Evolutionary conservation across 1,284 basidiomycete genomes (phyloP), one percentile per base, ranked within the genome.

Genomic region (Xerocomus nothofagi): DNA sequence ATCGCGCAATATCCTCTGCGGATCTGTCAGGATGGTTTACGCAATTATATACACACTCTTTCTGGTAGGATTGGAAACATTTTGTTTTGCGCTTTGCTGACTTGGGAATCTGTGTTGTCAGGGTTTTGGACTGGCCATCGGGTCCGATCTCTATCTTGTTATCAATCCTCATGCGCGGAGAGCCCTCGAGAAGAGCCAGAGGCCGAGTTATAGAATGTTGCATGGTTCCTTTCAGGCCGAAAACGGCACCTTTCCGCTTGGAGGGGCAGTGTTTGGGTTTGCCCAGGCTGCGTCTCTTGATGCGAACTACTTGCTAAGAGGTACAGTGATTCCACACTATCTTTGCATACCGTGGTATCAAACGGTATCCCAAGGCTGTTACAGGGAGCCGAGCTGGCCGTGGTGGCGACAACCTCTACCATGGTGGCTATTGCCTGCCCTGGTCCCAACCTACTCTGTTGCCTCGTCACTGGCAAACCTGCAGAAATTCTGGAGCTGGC

Each of bases 41-140:
- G 90, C 91, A 17, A 87, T 91, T 57, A 92, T 93, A 49, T 93
- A 93, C 65, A 91, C 89, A 0, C 73, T 93, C 38, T 92, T 93
- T 68, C 71, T 93, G 54, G 86, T 86, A 61, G 49, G 73, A 54
- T 32, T 20, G 6, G 17, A 38, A 32, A 11, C 14, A 5, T 26
- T 33, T 29, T 3, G 4, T 40, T 37, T 26, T 44, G 40, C 47
- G 44, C 47, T 33, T 54, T 32, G 44, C 47, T 55, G 33, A 54
- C 26, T 26, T 30, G 6, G 18, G 20, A 32, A 44, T 51, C 10
- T 42, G 43, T n/a, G 24, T 15, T 47, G 43, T 12, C 59, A 88
- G 87, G 90, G 91, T 15, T 93, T 93, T 66, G 88, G 89, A 30
- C 74, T 93, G 51, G 86, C 87, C 14, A 89, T 93, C 55, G 91